Conservation (phyloP, 352 stramenopile genomes). For the Aphanomyces stellatus region DNA sequence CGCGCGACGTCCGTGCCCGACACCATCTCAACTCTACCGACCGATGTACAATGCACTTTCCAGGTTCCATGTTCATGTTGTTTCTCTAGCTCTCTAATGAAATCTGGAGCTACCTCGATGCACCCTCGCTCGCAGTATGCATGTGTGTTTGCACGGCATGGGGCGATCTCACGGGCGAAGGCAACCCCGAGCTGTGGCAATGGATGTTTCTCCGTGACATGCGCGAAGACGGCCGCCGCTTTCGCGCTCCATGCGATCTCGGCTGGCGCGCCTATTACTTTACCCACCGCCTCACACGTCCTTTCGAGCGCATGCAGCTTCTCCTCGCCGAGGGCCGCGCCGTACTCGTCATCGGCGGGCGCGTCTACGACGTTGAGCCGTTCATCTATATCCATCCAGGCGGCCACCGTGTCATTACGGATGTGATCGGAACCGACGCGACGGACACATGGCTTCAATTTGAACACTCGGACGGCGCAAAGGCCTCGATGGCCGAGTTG, state of each 20-base stretch:
- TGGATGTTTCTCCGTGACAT: slow-evolving; percentile 49
- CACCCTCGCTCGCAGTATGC: slow-evolving; percentile 37
- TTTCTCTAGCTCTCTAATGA: slow-evolving; percentile 33
- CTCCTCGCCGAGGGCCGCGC: slow-evolving; percentile 30
- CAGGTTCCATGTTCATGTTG: neutral
- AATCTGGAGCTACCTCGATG: slow-evolving; percentile 41
- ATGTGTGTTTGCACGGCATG: slow-evolving; percentile 37
- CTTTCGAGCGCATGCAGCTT: slow-evolving; percentile 50
- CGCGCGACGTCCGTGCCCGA: too few relatives aligned
- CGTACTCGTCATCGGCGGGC: slow-evolving; percentile 47
- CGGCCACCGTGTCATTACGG: slow-evolving; percentile 57
- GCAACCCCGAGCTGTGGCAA: slow-evolving; percentile 37
- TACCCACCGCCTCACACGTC: slow-evolving; percentile 48
- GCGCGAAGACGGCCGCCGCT: slow-evolving; percentile 37
- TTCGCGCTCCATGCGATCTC: slow-evolving; percentile 39
- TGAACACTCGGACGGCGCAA: slow-evolving; percentile 50
- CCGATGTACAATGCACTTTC: too few relatives aligned
- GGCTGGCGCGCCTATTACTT: slow-evolving; percentile 69
- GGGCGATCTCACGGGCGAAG: slow-evolving; percentile 28
- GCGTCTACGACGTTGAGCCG: slow-evolving; percentile 58
- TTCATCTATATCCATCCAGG: slow-evolving; percentile 62
- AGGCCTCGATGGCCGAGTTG: slow-evolving; percentile 54
- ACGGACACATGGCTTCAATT: slow-evolving; percentile 63
- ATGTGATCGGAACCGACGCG: slow-evolving; percentile 59
- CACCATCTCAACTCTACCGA: neutral